Percentiles rank a stretch among this genome's conserved stretches.
Conservation (phyloP, 345 rosid species). For the Boechera retrofracta region DNA sequence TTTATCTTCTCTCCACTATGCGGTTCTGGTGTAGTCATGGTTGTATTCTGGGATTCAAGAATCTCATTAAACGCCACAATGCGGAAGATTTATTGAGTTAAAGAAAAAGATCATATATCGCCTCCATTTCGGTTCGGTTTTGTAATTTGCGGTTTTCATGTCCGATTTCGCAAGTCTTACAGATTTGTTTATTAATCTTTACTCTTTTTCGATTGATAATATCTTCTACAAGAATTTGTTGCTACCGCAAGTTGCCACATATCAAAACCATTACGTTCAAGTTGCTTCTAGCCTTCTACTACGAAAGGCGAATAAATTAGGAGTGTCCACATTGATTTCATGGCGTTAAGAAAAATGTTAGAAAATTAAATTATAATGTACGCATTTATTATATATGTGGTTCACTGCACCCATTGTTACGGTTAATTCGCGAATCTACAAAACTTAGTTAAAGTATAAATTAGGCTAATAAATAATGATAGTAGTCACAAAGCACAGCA, state of each 20-base stretch:
- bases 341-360: neutral
- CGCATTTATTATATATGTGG: neutral
- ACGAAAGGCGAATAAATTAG: neutral
- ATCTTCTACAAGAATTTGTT: neutral
- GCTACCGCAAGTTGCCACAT: neutral
- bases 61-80: too few species aligned
- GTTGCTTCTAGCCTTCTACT: neutral
- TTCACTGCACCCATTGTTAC: conserved; percentile 24
- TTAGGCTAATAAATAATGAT: conserved; percentile 5
- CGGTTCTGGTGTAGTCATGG: too few species aligned
- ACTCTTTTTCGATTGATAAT: neutral
- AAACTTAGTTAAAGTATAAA: neutral
- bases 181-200: neutral
- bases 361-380: neutral
- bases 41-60: too few species aligned
- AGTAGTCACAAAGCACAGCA: conserved; percentile 24
- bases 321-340: neutral
- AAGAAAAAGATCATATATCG: too few species aligned
- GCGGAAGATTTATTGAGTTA: too few species aligned
- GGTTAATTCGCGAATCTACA: conserved; percentile 22
- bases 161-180: too few species aligned
- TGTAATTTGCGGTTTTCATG: too few species aligned
- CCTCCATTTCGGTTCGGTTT: too few species aligned
- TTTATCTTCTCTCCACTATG: too few species aligned
- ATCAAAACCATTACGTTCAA: conserved; percentile 6